Evolutionary conservation across 1,284 basidiomycete genomes (phyloP).

Genomic region (Vanrija humicola): DNA sequence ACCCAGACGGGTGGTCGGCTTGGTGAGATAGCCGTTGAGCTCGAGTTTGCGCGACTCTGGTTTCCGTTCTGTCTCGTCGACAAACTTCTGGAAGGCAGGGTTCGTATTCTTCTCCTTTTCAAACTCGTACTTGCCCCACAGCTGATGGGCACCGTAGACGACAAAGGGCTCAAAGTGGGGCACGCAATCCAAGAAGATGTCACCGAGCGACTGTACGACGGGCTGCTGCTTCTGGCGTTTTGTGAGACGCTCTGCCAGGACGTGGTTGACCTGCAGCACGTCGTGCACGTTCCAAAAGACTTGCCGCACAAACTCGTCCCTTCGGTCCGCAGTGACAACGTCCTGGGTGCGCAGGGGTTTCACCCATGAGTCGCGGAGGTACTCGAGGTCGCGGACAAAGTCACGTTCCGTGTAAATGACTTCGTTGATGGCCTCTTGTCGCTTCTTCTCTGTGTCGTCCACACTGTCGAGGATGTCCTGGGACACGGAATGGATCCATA

Average conservation of each 20-base stretch:
- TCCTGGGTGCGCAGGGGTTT: conserved; percentile 71
- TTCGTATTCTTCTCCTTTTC: conserved; percentile 97
- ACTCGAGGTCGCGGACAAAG: conserved; percentile 97
- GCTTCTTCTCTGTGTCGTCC: conserved; percentile 86
- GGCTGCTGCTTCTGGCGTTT: conserved; percentile 94
- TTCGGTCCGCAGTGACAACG: conserved; percentile 64
- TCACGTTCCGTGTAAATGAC: conserved; percentile 98
- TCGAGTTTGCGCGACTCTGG: conserved; percentile 96
- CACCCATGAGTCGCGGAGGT: conserved; percentile 92
- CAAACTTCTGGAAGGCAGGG: conserved; percentile 90
- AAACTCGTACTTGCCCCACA: conserved; percentile 98
- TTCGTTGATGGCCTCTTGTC: conserved; percentile 99
- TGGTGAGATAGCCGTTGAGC: conserved; percentile 96
- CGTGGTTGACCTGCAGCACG: conserved; percentile 85
- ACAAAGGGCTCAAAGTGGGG: conserved; percentile 91
- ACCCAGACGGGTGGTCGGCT: conserved; percentile 94
- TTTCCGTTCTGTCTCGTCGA: conserved; percentile 86
- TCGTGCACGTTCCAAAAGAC: conserved; percentile 99
- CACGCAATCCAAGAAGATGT: conserved; percentile 83
- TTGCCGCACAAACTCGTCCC: conserved; percentile 84
- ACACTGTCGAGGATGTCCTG: conserved; percentile 90
- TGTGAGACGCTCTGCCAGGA: conserved; percentile 85
- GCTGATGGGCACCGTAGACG: conserved; percentile 90
- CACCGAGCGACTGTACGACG: conserved; percentile 86
- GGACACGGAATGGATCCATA: conserved; percentile 96